A percentile compares a stretch with the other conserved stretches of the same genome.
Evolutionary conservation across 1,284 basidiomycete genomes (phyloP).

Genomic region (Testicularia cyperi): DNA sequence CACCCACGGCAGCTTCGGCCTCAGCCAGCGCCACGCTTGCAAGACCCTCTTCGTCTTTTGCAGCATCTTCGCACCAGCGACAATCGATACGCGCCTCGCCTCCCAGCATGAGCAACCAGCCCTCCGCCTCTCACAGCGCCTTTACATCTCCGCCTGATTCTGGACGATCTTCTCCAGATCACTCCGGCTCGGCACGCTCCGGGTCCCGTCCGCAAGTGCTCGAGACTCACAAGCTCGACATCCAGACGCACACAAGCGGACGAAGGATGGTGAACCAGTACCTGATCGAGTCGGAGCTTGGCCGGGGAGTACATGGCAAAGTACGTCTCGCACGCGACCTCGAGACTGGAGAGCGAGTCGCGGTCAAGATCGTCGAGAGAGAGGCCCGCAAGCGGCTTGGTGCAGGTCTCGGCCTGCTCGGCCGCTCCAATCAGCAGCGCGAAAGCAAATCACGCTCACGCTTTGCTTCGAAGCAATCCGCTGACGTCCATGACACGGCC

Average conservation of each 20-base stretch:
- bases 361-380: slow-evolving; percentile 58
- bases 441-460: no score
- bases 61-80: slow-evolving; percentile 1
- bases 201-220: slow-evolving; percentile 31
- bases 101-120: not conserved
- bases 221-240: slow-evolving; percentile 50
- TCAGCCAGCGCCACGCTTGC: no score
- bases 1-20: no score
- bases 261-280: slow-evolving; percentile 59
- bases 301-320: slow-evolving; percentile 56
- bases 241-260: slow-evolving; percentile 54
- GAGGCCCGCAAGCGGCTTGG: slow-evolving; percentile 52
- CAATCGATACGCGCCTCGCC: not conserved
- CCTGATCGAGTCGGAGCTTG: slow-evolving; percentile 56
- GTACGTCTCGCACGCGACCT: slow-evolving; percentile 55
- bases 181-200: slow-evolving; percentile 9
- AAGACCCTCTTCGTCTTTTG: no score
- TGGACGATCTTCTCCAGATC: slow-evolving; percentile 25
- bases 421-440: slow-evolving; percentile 11
- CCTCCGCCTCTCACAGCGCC: slow-evolving; percentile 13
- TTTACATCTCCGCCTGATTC: slow-evolving; percentile 33
- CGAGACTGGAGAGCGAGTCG: slow-evolving; percentile 52
- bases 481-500: no score
- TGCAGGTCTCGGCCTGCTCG: slow-evolving; percentile 20
- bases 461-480: no score